Percentiles rank a stretch among this genome's conserved stretches.
phyloP scores from a whole-genome alignment of 306 rosid genomes.

The Dryas alaskensis region DNA sequence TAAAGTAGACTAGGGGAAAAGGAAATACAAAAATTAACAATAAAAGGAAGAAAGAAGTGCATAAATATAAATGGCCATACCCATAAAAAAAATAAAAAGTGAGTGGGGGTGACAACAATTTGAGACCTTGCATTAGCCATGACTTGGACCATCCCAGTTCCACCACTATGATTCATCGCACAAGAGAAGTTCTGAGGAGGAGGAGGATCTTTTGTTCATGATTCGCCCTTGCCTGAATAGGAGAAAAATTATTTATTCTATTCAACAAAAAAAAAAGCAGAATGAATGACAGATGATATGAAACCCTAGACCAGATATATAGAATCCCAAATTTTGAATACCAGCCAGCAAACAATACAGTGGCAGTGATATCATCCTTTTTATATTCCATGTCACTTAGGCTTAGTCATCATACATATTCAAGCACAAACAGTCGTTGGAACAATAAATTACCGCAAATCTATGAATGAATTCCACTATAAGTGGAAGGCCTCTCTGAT shows the following conservation, averaged over 20 bases:
- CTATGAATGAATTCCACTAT: no score
- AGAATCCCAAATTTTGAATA: slow-evolving; percentile 17
- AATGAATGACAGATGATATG: neutral
- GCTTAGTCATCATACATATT: slow-evolving; percentile 38
- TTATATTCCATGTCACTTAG: slow-evolving; percentile 67
- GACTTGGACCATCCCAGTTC: slow-evolving; percentile 62
- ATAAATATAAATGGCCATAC: neutral
- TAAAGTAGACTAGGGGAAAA: no score
- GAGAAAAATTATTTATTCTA: neutral
- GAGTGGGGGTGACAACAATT: neutral
- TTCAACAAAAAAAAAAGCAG: neutral
- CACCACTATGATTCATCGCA: slow-evolving; percentile 34
- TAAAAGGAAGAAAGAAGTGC: neutral
- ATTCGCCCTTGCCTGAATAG: slow-evolving; percentile 39
- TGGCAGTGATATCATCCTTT: slow-evolving; percentile 44
- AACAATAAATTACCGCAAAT: slow-evolving; percentile 39
- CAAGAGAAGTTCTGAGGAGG: slow-evolving; percentile 65
- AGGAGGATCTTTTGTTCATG: slow-evolving; percentile 59
- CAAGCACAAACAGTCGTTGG: slow-evolving; percentile 39
- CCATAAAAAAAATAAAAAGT: neutral
- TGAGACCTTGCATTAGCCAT: slow-evolving; percentile 79
- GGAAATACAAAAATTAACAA: no score
- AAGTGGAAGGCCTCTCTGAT: no score
- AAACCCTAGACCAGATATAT: neutral
- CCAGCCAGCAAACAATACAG: slow-evolving; percentile 55